Evolutionary conservation across 805 yeast species (phyloP).

Genomic region (Metschnikowia peoriensis): DNA sequence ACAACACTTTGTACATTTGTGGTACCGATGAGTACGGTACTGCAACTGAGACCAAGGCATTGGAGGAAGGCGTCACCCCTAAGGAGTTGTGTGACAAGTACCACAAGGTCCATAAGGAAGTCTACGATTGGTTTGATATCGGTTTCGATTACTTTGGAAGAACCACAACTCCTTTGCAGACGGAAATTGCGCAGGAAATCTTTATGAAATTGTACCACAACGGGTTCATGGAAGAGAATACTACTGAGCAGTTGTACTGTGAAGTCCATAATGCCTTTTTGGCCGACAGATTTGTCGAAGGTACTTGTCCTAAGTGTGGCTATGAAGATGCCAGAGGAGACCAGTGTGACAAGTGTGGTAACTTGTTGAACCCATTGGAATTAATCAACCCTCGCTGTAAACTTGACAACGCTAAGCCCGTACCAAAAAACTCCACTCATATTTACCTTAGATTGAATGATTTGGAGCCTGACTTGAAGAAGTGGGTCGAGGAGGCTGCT

Average conservation of each 20-base stretch:
- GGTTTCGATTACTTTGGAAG: slow-evolving; percentile 95
- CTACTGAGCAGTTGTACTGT: slow-evolving; percentile 89
- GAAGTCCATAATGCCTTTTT: slow-evolving; percentile 84
- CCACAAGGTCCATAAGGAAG: slow-evolving; percentile 79
- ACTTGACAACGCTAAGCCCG: slow-evolving; percentile 80
- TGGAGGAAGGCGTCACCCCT: slow-evolving; percentile 91
- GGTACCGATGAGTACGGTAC: slow-evolving; percentile 99
- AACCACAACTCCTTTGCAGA: slow-evolving; percentile 89
- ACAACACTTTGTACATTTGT: slow-evolving; percentile 82
- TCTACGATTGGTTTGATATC: slow-evolving; percentile 95
- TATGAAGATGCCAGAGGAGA: slow-evolving; percentile 99
- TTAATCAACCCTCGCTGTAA: slow-evolving; percentile 94
- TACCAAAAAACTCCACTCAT: slow-evolving; percentile 78
- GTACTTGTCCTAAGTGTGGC: slow-evolving; percentile 91
- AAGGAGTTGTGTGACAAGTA: slow-evolving; percentile 87
- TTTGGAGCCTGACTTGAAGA: slow-evolving; percentile 69
- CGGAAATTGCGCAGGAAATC: slow-evolving; percentile 93
- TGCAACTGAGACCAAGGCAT: slow-evolving; percentile 97
- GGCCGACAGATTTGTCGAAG: slow-evolving; percentile 97
- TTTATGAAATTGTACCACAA: slow-evolving; percentile 75
- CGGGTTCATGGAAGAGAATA: slow-evolving; percentile 78
- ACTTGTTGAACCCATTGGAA: slow-evolving; percentile 85
- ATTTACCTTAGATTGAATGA: slow-evolving; percentile 81
- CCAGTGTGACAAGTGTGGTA: slow-evolving; percentile 97
- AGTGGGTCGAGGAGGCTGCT: slow-evolving; percentile 71